Base-by-base conservation (phyloP, 164 flowering plant genomes). In the Nymphaea colorata region DNA sequence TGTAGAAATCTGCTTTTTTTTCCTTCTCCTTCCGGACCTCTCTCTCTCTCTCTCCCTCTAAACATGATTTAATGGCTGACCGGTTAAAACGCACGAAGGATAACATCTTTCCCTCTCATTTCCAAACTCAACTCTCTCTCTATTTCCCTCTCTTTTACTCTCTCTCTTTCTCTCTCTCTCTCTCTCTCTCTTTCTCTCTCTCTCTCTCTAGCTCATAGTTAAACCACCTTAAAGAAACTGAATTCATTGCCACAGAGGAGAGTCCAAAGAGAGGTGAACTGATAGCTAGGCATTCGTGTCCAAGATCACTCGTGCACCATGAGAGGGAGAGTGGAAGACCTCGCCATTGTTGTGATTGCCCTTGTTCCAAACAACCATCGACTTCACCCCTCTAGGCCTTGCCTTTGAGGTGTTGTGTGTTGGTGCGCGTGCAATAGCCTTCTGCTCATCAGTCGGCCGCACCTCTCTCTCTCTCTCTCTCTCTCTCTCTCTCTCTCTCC, bases 41-140 rank as follows among this genome's bases (percentile, higher is more conserved):
- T 70, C 51, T 73, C 68, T 73, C 15, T 16, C 44, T 43, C 55
- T 44, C 64, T 4, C 36, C 12, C 12, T 55, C 10, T 55, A 55
- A 55, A 16, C 59, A 16, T 55, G 59, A 55, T 67, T 80, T 76
- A 82, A 78, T 77, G 77, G 78, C 75, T 80, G 81, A 75, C 82
- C 69, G 72, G 69, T 82, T 65, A 81, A 78, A 25, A 77, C 75
- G 77, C 80, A 71, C 73, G 70, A 53, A n/a, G 69, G 66, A 80
- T 69, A 63, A 68, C 76, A 64, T 74, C 64, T 61, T 12, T 17
- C 64, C 42, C 64, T 17, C 12, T 41, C 64, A 17, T 41, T 61
- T 61, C 12, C 64, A 61, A 17, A 12, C 64, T 17, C 64, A 51
- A 51, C 57, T 8, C 12, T 2, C 64, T 15, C 64, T 17, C 64